Evolutionary conservation across 768 basidiomycete species (phyloP).

Genomic region (Amanita thiersii): DNA sequence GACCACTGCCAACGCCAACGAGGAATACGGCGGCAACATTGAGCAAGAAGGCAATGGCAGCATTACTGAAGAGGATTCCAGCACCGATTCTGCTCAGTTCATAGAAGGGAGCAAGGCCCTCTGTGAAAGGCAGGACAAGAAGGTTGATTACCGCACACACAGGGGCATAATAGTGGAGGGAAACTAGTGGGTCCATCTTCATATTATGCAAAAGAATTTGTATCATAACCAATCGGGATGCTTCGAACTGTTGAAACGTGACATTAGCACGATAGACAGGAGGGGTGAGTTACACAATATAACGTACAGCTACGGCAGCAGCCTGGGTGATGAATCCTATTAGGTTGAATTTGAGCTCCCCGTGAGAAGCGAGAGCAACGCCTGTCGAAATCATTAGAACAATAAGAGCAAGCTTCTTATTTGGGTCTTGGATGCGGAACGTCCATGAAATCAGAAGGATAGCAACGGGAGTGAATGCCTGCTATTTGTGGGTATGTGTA

Average conservation of each 20-base stretch:
- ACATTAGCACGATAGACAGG: conserved; percentile 3
- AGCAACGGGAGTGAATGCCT: conserved; percentile 89
- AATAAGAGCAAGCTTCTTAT: conserved; percentile 69
- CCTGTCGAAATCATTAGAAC: conserved; percentile 88
- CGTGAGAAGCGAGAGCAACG: conserved; percentile 83
- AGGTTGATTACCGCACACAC: conserved; percentile 91
- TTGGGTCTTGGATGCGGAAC: conserved; percentile 84
- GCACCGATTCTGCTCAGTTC: conserved; percentile 61
- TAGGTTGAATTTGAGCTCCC: conserved; percentile 80
- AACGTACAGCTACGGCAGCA: conserved; percentile 73
- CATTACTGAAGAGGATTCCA: conserved; percentile 73
- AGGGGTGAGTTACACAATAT: conserved; percentile 5
- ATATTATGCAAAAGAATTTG: conserved; percentile 89
- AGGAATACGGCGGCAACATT: conserved; percentile 94
- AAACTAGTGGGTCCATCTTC: conserved; percentile 97
- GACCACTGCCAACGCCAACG: conserved; percentile 79
- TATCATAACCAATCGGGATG: conserved; percentile 92
- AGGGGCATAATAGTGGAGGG: conserved; percentile 93
- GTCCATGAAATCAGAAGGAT: conserved; percentile 92
- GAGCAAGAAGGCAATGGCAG: conserved; percentile 76
- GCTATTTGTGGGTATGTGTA: neutral
- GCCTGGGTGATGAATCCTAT: conserved; percentile 86
- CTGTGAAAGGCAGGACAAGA: conserved; percentile 81
- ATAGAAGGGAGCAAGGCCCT: conserved; percentile 82
- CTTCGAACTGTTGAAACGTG: conserved; percentile 63